Evolutionary conservation across 2,329 filamentous ascomycete species (phyloP).

Genomic region (Aspergillus texensis): DNA sequence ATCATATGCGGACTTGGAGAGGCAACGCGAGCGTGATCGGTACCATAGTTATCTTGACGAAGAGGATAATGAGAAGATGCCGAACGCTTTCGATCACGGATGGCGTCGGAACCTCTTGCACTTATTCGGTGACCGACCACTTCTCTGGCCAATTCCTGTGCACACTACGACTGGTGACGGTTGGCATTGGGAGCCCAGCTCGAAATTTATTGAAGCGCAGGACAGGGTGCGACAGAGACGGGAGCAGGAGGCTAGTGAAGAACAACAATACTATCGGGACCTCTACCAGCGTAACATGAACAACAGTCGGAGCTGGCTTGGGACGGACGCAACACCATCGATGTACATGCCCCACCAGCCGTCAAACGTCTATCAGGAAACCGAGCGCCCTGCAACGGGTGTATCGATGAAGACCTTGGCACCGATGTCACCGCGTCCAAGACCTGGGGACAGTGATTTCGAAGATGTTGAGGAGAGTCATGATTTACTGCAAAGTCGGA

Average conservation of each 20-base stretch:
- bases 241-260: conserved; percentile 32
- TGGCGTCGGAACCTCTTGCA: conserved; percentile 77
- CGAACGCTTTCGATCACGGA: conserved; percentile 91
- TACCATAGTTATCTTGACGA: conserved; percentile 87
- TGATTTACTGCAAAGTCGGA: conserved; percentile 16
- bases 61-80: conserved; percentile 81
- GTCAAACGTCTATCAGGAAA: conserved; percentile 19
- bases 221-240: conserved; percentile 33
- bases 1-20: conserved; percentile 61
- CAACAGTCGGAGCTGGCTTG: conserved; percentile 33
- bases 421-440: conserved; percentile 41
- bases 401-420: conserved; percentile 48
- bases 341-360: conserved; percentile 26
- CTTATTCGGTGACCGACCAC: conserved; percentile 74
- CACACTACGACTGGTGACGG: conserved; percentile 88
- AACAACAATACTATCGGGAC: conserved; percentile 38
- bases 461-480: conserved; percentile 32
- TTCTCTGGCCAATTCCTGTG: conserved; percentile 79
- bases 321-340: conserved; percentile 19
- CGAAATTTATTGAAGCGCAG: conserved; percentile 71
- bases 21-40: conserved; percentile 64
- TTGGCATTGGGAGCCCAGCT: conserved; percentile 89
- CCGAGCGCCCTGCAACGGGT: conserved; percentile 41
- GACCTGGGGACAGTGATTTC: conserved; percentile 38
- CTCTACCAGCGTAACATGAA: conserved; percentile 39